Evolutionary conservation across 805 yeast species (phyloP), one percentile per base, ranked within the genome.

Genomic region (Starmerella vaccinii): DNA sequence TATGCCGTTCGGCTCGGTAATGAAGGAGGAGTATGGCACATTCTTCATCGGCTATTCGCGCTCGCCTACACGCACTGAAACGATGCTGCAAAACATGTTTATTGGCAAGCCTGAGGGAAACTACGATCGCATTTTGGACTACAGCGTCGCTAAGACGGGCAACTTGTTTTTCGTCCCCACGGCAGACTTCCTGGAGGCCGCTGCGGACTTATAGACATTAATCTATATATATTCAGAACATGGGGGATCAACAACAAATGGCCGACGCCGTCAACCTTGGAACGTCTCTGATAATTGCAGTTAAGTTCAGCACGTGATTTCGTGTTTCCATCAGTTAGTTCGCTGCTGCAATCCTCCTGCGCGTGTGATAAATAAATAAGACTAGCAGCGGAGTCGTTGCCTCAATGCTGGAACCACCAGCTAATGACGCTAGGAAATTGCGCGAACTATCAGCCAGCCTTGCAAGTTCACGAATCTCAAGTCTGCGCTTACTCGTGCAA

Each of bases 1-100:
- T 32, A 58, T 59, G 61, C 61, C 61, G 15, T 59, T 59, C 49
- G 61, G 61, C 19, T 22, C 51, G 2, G 37, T 58, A 12, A 49
- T 49, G 7, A 46, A 55, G 29, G 51, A 53, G 23, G 61, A 57
- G 52, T 58, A 51, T 40, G 61, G 61, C 15, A 59, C 61, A 3
- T 59, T 50, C 46, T 59, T 59, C 44, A 59, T 59, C 37, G 61
- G 59, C 24, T 59, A 59, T 45, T 27, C 57, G 9, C 24, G 49
- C 34, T 41, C 41, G 15, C 57, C 56, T 5, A 15, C 39, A 4
- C 52, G 48, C 34, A 53, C 56, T 9, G 61, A 58, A 49, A 46
- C 38, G 10, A 58, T 58, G 61, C 53, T 58, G 19, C 50, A 55
- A 32, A 53, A 55, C 49, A 58, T 58, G 61, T 58, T 58, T 41